Evolutionary conservation across 164 flowering plant genomes (phyloP), one percentile per base, ranked within the genome.

Genomic region (Umbilicus rupestris): DNA sequence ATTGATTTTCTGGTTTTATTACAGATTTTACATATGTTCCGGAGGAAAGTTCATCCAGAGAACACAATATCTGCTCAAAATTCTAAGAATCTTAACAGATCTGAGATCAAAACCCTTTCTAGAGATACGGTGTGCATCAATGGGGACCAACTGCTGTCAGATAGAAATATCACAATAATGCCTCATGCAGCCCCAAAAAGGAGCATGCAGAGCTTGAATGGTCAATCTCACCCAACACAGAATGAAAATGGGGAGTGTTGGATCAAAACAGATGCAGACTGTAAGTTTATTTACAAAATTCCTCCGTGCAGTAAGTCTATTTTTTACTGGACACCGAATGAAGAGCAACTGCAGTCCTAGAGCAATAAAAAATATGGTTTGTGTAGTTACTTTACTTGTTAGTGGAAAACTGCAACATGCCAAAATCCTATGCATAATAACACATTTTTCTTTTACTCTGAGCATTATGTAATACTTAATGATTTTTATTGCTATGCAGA

Each of bases 201-300:
- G 29, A 68, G 68, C 45, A 66, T 73, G 9, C 71, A 73, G n/a
- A 78, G 74, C 69, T 69, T 71, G 74, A 79, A 80, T 59, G 74
- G 76, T 72, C 82, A 73, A 62, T 71, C 83, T 3, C 79, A 78
- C 1, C 67, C 74, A 64, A 67, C 69, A n/a, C 64, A 74, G 20
- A 78, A 71, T 75, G 90, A 77, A 41, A 87, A 75, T 70, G 75
- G 81, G 64, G 97, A 90, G 73, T 78, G 73, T 75, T 93, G 97
- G 98, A 86, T 93, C 78, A 90, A 83, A 74, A 84, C 96, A 46
- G 98, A 93, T 66, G 87, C 90, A 59, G 95, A 93, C 64, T 93
- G 98, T 93, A 85, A 87, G 98, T 85, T 73, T 20, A 19, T 8
- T 52, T 26, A 11, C 29, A 5, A 8, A 55, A 28, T 20, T 55